Evolutionary conservation across 768 basidiomycete species (phyloP).

Genomic region (Dendrothele bispora): DNA sequence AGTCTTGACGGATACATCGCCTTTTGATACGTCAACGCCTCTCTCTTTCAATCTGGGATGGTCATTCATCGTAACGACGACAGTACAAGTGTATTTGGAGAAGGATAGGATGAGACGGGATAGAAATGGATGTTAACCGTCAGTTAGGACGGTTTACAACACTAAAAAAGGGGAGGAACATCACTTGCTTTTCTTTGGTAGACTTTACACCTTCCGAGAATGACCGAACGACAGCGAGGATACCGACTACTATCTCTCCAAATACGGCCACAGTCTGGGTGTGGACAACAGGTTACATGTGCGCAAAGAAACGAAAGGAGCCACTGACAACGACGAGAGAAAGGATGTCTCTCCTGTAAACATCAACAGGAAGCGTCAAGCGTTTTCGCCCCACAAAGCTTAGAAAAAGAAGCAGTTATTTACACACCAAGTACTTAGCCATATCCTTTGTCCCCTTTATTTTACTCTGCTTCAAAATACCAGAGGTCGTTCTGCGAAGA

Average conservation of each 20-base stretch:
- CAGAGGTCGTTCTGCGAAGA: too few relatives aligned
- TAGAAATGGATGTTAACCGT: too few relatives aligned
- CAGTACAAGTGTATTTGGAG: not conserved
- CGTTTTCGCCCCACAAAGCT: too few relatives aligned
- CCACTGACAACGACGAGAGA: too few relatives aligned
- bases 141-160: not conserved
- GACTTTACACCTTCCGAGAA: constrained; percentile 44
- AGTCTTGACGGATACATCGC: constrained; percentile 68
- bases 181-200: constrained; percentile 56
- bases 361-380: too few relatives aligned
- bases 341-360: too few relatives aligned
- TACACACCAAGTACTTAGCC: too few relatives aligned
- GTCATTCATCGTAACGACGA: not conserved
- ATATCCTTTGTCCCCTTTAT: too few relatives aligned
- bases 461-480: too few relatives aligned
- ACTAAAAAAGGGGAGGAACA: not conserved
- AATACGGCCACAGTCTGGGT: constrained; percentile 54
- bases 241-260: constrained; percentile 43
- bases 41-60: constrained; percentile 50
- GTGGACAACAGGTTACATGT: too few relatives aligned
- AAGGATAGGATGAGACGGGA: not conserved
- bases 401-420: too few relatives aligned
- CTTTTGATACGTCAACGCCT: constrained; percentile 57
- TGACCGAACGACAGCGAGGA: constrained; percentile 34
- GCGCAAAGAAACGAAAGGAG: too few relatives aligned